Conservation (phyloP, 148 eudicot species). For the Gaultheria prostrata region DNA sequence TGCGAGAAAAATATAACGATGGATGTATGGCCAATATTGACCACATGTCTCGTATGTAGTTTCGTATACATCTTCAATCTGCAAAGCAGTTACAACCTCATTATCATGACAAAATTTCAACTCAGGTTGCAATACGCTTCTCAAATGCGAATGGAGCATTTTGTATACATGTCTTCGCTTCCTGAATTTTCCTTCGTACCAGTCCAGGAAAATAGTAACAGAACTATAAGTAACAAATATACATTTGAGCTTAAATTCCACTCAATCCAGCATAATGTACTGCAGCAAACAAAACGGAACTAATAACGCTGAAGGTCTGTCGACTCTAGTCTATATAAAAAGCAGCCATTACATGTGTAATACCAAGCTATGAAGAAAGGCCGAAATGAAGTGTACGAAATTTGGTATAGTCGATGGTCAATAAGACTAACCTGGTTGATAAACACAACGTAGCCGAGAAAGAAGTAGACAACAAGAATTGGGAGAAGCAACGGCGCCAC, state of each 20-base stretch:
- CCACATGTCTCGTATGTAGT: conserved; percentile 83
- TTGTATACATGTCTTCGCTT: background rate
- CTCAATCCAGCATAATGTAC: background rate
- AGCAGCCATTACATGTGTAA: background rate
- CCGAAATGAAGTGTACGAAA: background rate
- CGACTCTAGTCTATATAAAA: background rate
- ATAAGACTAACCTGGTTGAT: conserved; percentile 65
- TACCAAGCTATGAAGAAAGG: background rate
- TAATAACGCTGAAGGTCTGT: background rate
- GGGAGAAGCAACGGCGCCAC: conserved; percentile 91
- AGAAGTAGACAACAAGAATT: conserved; percentile 76
- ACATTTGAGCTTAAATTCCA: background rate
- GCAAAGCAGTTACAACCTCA: conserved; percentile 27
- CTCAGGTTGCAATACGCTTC: background rate
- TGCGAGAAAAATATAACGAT: conserved; percentile 68
- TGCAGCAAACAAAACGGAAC: conserved; percentile 7
- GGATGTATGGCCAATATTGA: conserved; percentile 83
- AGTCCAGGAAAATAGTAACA: background rate
- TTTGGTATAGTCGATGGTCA: background rate
- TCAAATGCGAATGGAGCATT: background rate
- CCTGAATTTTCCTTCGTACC: background rate
- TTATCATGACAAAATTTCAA: background rate
- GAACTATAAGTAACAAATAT: background rate
- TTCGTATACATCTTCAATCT: conserved; percentile 85
- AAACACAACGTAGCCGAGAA: conserved; percentile 79